These are phyloP conservation scores for Entomophthora muscae DNA, from an alignment of 371 early-diverging fungal genomes.

Conservation along the genomic window DNA sequence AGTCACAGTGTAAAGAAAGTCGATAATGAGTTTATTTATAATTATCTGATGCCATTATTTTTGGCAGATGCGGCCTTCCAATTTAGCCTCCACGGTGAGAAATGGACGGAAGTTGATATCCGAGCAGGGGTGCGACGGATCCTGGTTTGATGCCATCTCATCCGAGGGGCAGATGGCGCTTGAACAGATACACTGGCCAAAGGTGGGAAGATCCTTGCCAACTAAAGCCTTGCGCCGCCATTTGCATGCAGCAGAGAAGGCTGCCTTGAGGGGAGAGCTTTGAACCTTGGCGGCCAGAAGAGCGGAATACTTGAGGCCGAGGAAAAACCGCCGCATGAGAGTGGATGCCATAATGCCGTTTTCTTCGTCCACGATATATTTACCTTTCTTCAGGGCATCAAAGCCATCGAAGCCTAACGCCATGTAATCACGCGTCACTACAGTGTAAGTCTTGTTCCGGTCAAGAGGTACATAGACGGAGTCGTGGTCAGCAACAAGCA, in stretches of 20 bases:
- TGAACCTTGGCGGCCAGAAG: slow-evolving; percentile 7
- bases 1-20: too few species aligned
- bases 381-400: slow-evolving; percentile 18
- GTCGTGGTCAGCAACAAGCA: neutral
- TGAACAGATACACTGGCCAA: neutral
- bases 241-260: neutral
- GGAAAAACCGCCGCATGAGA: slow-evolving; percentile 28
- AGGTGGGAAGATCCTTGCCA: neutral
- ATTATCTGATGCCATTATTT: too few species aligned
- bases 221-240: neutral
- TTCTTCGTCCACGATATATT: slow-evolving; percentile 32
- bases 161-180: neutral
- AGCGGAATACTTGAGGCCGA: slow-evolving; percentile 26
- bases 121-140: neutral
- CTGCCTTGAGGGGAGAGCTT: neutral
- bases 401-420: slow-evolving; percentile 40
- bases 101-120: neutral
- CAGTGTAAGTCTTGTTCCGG: slow-evolving; percentile 21
- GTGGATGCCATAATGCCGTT: slow-evolving; percentile 31
- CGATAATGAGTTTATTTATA: too few species aligned
- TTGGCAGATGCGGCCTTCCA: neutral
- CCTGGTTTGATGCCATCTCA: neutral
- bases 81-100: neutral
- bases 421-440: slow-evolving; percentile 36
- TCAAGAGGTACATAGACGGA: slow-evolving; percentile 18